Evolutionary conservation across 495 filamentous ascomycete species (phyloP).

Genomic region (Cenococcum geophilum): DNA sequence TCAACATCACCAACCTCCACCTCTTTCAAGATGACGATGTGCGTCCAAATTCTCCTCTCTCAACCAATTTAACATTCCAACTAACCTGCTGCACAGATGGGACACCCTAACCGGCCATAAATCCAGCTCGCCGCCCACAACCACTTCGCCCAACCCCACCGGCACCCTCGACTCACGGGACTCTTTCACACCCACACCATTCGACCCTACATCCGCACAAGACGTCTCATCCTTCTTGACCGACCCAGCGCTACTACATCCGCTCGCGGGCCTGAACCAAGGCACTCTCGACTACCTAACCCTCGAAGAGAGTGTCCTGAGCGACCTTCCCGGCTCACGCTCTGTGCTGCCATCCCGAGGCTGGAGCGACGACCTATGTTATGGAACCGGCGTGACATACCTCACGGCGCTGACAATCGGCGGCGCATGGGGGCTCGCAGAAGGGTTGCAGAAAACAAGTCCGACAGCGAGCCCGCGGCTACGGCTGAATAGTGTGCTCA

Average conservation of each 20-base stretch:
- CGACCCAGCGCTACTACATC: conserved; percentile 83
- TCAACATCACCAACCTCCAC: background rate
- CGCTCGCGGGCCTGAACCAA: conserved; percentile 88
- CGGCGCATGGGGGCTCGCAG: conserved; percentile 83
- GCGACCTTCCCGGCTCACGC: conserved; percentile 76
- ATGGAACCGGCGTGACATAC: conserved; percentile 92
- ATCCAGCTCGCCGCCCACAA: conserved; percentile 43
- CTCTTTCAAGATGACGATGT: conserved; percentile 1
- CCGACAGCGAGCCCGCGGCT: conserved; percentile 76
- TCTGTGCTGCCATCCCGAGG: conserved; percentile 88
- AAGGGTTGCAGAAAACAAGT: conserved; percentile 72
- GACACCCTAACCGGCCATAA: conserved; percentile 81
- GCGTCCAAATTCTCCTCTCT: background rate
- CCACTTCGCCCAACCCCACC: conserved; percentile 35
- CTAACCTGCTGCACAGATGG: conserved; percentile 46
- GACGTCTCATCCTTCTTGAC: conserved; percentile 81
- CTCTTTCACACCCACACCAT: conserved; percentile 50
- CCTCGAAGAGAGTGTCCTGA: conserved; percentile 86
- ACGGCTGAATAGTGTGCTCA: conserved; percentile 85
- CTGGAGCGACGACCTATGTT: conserved; percentile 97
- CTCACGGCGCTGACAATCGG: conserved; percentile 77
- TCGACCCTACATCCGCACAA: conserved; percentile 60
- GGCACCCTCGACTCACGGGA: conserved; percentile 29
- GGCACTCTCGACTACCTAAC: conserved; percentile 87
- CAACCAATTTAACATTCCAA: background rate